A percentile compares a stretch with the other conserved stretches of the same genome.
Conservation (phyloP, 768 basidiomycete species). For the Termitomyces sp. region DNA sequence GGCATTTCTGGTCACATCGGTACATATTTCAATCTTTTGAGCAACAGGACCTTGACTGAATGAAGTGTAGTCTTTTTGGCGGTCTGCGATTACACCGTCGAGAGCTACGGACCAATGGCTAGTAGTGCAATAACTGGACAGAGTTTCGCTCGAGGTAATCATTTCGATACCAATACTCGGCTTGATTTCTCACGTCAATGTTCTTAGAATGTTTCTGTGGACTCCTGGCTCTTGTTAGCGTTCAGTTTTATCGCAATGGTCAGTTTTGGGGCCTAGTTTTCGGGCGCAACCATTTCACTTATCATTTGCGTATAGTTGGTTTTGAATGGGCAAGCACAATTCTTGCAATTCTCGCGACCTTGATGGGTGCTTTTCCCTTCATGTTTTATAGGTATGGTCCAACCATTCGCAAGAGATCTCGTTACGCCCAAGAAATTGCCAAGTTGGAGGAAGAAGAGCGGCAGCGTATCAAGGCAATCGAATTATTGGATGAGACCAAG, state of each 20-base stretch:
- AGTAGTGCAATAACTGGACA: slow-evolving; percentile 19
- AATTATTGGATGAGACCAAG: background rate
- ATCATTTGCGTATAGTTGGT: slow-evolving; percentile 6
- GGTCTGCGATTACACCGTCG: slow-evolving; percentile 17
- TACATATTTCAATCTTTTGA: background rate
- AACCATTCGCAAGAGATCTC: slow-evolving; percentile 12
- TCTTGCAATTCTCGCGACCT: slow-evolving; percentile 14
- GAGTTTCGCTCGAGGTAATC: slow-evolving; percentile 17
- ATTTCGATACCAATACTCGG: background rate
- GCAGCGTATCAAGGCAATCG: slow-evolving; percentile 10
- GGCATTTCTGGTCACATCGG: slow-evolving; percentile 17
- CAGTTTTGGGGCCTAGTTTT: background rate
- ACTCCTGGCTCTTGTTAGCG: slow-evolving; percentile 12
- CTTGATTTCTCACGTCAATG: background rate
- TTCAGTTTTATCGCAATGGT: slow-evolving; percentile 15
- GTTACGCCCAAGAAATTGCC: slow-evolving; percentile 15
- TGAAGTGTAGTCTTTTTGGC: slow-evolving; percentile 13
- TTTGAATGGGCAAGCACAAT: slow-evolving; percentile 17
- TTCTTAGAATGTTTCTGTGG: slow-evolving; percentile 15
- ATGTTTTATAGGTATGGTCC: slow-evolving; percentile 16
- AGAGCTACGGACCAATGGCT: slow-evolving; percentile 18
- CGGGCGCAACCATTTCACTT: background rate
- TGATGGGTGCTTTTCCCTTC: slow-evolving; percentile 17
- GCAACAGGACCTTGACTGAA: background rate
- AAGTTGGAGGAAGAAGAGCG: slow-evolving; percentile 14